Evolutionary conservation across 805 yeast species (phyloP).

Genomic region (Hanseniaspora jakobsenii): DNA sequence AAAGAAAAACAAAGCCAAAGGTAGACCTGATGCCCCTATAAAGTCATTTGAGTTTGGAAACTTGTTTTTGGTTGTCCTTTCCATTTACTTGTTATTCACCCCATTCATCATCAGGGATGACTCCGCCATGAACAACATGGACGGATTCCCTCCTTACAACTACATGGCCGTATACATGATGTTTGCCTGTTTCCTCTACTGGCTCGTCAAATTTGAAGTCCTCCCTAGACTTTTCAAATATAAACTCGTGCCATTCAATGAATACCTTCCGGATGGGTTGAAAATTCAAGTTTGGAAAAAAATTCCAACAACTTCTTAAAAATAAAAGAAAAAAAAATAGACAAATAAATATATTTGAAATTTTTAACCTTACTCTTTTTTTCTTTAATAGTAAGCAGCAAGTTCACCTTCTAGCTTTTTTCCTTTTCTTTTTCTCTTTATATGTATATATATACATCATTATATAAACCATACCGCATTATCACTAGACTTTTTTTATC

Average conservation of each 20-base stretch:
- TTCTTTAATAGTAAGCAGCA: no score
- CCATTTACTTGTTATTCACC: conserved; percentile 38
- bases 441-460: no score
- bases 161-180: conserved; percentile 35
- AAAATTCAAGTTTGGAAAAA: conserved; percentile 46
- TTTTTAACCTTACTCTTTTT: neutral
- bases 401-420: no score
- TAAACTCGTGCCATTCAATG: conserved; percentile 32
- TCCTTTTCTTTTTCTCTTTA: no score
- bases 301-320: conserved; percentile 4
- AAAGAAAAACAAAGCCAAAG: conserved; percentile 26
- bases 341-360: neutral
- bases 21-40: conserved; percentile 35
- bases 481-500: no score
- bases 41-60: conserved; percentile 42
- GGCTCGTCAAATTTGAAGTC: conserved; percentile 41
- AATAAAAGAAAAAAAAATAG: neutral
- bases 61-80: conserved; percentile 33
- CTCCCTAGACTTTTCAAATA: conserved; percentile 40
- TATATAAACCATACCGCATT: no score
- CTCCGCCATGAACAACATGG: conserved; percentile 18
- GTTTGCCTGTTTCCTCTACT: conserved; percentile 36
- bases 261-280: conserved; percentile 45
- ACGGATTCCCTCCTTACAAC: conserved; percentile 31
- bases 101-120: conserved; percentile 29